Percentiles rank a stretch among this genome's conserved stretches.
Evolutionary conservation across 2,329 filamentous ascomycete genomes (phyloP).

Genomic region (Alternaria tenuissima): DNA sequence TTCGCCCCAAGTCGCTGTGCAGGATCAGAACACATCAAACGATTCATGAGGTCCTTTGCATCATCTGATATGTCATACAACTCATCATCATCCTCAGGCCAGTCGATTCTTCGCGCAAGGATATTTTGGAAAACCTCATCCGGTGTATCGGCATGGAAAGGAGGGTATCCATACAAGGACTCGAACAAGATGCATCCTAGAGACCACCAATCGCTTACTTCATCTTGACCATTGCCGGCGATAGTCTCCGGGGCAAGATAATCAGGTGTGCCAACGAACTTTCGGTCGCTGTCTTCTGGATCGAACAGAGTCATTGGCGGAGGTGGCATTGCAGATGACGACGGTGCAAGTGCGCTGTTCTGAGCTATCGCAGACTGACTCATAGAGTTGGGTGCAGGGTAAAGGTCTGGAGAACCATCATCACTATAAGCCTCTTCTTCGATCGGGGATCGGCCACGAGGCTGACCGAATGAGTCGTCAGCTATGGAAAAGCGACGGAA

Average conservation of each 20-base stretch:
- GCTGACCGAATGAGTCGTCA: slow-evolving; percentile 55
- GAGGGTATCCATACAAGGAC: slow-evolving; percentile 90
- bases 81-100: slow-evolving; percentile 85
- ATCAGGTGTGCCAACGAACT: slow-evolving; percentile 96
- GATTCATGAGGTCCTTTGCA: slow-evolving; percentile 94
- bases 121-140: slow-evolving; percentile 98
- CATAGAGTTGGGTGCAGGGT: slow-evolving; percentile 67
- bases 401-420: slow-evolving; percentile 79
- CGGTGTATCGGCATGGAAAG: slow-evolving; percentile 88
- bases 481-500: slow-evolving; percentile 72
- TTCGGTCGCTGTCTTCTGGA: slow-evolving; percentile 88
- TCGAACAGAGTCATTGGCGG: slow-evolving; percentile 94
- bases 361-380: slow-evolving; percentile 63
- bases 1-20: slow-evolving; percentile 85
- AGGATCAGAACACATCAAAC: slow-evolving; percentile 84
- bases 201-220: slow-evolving; percentile 99
- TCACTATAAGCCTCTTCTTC: slow-evolving; percentile 79
- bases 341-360: slow-evolving; percentile 64
- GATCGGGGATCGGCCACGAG: slow-evolving; percentile 65
- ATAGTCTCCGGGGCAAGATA: slow-evolving; percentile 98
- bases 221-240: slow-evolving; percentile 92
- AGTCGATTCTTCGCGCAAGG: slow-evolving; percentile 84
- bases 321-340: slow-evolving; percentile 80
- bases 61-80: slow-evolving; percentile 79
- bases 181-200: slow-evolving; percentile 98